Conservation (phyloP, 2,329 filamentous ascomycete species). For the Aspergillus sp. region DNA sequence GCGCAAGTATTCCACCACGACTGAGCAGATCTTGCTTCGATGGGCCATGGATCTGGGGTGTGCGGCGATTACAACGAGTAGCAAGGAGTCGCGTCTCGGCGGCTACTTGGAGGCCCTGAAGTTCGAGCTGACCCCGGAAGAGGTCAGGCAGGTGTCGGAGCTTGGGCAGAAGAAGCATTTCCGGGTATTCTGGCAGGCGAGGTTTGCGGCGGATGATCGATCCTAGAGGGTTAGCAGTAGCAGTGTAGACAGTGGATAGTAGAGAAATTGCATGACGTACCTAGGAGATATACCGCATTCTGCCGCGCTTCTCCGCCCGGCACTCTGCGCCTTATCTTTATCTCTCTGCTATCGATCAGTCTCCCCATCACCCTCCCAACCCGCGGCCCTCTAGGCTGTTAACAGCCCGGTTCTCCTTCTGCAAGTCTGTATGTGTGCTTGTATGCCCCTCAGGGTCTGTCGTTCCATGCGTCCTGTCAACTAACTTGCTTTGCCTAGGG, state of each 20-base stretch:
- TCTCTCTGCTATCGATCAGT: no score
- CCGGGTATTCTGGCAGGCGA: slow-evolving; percentile 44
- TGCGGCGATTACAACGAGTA: slow-evolving; percentile 51
- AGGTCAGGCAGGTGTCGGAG: slow-evolving; percentile 46
- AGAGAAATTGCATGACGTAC: background rate
- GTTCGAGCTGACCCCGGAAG: slow-evolving; percentile 50
- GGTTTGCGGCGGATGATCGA: slow-evolving; percentile 31
- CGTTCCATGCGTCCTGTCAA: no score
- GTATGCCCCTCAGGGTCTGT: no score
- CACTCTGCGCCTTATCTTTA: no score
- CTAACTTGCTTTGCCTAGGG: no score
- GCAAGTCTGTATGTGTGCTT: no score
- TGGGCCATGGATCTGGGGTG: slow-evolving; percentile 55
- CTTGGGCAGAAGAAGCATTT: slow-evolving; percentile 43
- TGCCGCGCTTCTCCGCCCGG: no score
- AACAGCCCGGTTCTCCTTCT: no score
- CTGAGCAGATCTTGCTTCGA: slow-evolving; percentile 48
- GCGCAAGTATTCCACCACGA: slow-evolving; percentile 53
- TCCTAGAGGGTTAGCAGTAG: no score
- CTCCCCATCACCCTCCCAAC: no score
- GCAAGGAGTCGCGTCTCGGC: slow-evolving; percentile 50
- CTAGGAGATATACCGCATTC: no score
- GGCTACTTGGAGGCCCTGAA: slow-evolving; percentile 48
- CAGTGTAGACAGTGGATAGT: background rate
- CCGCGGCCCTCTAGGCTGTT: no score